phyloP scores from a whole-genome alignment of 208 protist species.

The Leptomonas pyrrhocoris region DNA sequence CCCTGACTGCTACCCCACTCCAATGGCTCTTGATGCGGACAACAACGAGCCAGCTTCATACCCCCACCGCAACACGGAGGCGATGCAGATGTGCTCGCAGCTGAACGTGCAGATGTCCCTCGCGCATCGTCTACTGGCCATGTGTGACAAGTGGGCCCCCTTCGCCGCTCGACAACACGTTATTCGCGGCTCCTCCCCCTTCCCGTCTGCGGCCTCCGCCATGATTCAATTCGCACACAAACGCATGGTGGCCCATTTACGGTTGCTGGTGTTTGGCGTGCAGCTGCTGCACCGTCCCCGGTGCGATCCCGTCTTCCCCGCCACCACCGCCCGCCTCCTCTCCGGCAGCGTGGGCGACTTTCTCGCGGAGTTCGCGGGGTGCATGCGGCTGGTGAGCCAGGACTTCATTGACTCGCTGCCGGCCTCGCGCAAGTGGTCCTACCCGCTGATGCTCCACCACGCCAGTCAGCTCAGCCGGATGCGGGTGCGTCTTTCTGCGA shows the following conservation, averaged over 20 bases:
- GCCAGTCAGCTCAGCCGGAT: conserved; percentile 37
- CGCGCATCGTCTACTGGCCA: conserved; percentile 13
- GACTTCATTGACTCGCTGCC: conserved; percentile 48
- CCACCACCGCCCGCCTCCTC: conserved; percentile 9
- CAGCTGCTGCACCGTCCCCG: conserved; percentile 46
- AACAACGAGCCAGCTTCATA: conserved; percentile 2
- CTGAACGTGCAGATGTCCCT: conserved; percentile 37
- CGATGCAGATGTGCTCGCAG: conserved; percentile 41
- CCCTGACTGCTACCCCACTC: conserved; percentile 9
- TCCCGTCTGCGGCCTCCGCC: conserved; percentile 22
- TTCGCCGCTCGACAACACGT: conserved; percentile 29
- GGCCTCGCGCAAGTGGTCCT: conserved; percentile 37
- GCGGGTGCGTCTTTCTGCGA: conserved; percentile 26
- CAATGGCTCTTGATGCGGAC: not conserved
- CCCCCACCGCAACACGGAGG: conserved; percentile 24
- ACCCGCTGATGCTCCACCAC: conserved; percentile 28
- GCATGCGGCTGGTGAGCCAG: conserved; percentile 31
- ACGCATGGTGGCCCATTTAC: conserved; percentile 27
- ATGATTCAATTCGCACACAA: conserved; percentile 27
- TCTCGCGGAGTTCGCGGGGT: conserved; percentile 31
- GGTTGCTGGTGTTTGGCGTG: conserved; percentile 39
- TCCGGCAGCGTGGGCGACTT: conserved; percentile 29
- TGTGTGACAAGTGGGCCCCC: conserved; percentile 46
- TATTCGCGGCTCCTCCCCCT: conserved; percentile 29
- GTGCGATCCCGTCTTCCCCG: conserved; percentile 7